These are phyloP conservation scores for Sequoiadendron giganteum DNA, from an alignment of 75 land plant species.

Conservation along the genomic window DNA sequence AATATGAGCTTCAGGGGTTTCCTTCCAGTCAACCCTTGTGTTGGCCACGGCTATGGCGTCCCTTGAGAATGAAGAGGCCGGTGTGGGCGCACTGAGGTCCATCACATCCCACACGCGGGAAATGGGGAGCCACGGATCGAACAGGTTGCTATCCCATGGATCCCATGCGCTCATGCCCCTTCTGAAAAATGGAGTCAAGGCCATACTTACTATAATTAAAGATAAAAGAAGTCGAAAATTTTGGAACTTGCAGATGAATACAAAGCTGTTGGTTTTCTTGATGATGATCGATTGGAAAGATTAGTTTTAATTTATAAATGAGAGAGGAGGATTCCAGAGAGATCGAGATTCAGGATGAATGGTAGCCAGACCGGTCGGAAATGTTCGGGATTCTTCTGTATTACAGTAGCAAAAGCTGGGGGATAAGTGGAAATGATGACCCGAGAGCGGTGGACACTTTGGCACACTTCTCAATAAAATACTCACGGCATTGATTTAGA, in stretches of 20 bases:
- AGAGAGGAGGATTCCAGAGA: too few species aligned
- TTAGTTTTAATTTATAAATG: too few species aligned
- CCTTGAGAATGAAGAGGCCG: not conserved
- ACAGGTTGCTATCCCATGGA: not conserved
- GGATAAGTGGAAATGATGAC: too few species aligned
- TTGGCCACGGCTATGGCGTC: slow-evolving; percentile 35
- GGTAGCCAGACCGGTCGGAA: too few species aligned
- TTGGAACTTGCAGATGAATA: not conserved
- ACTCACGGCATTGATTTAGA: too few species aligned
- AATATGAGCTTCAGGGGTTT: slow-evolving; percentile 44
- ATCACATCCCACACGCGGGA: not conserved
- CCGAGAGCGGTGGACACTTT: too few species aligned
- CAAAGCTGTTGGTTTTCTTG: too few species aligned
- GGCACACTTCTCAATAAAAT: too few species aligned
- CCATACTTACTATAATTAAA: not conserved
- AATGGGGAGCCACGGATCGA: not conserved
- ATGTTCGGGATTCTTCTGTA: too few species aligned
- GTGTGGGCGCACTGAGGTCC: not conserved
- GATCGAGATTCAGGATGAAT: too few species aligned
- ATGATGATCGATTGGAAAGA: too few species aligned
- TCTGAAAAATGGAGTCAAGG: not conserved
- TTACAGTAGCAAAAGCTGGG: too few species aligned
- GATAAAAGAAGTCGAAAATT: not conserved
- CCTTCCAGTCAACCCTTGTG: slow-evolving; percentile 12
- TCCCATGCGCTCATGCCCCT: not conserved